Base-by-base conservation (phyloP, 1,139 yeast species). In the Lodderomyces parapsilosis region DNA sequence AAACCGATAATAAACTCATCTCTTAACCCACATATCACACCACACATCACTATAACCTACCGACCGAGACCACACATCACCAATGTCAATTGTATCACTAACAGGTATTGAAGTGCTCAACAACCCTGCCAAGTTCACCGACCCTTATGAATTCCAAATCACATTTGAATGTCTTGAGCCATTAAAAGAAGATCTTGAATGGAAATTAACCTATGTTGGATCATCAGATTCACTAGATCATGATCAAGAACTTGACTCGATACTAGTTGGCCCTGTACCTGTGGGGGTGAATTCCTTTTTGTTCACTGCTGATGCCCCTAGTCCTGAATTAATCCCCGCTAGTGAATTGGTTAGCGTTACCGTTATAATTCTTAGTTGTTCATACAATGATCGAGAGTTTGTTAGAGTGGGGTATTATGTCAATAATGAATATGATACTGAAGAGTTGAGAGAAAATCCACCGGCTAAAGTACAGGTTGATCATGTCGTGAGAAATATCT, bases 341-440 rank as follows among this genome's bases (percentile, higher is more conserved):
- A 84, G 90, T 51, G 99, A 93, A 60, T 76, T 94, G 51, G 97
- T 93, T 17, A 83, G 94, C 54, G 98, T 93, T 39, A 93, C 99
- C 0, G 99, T 93, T 25, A 90, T 93, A 45, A 69, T 93, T 46
- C 74, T 93, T 50, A 87, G 96, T 48, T 93, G 99, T 63, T 85
- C 96, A 0, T 93, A 93, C 60, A 88, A 89, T 42, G 96, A 87
- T 48, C 75, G 94, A 54, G 99, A 93, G 63, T 93, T 93, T 69
- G 99, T 93, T 4, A 74, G 98, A 49, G 99, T 93, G 11, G 99
- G 99, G 0, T 93, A 93, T 66, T 93, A 93, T 59, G 99, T 93
- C 46, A 93, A 93, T 66, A 93, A 93, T 63, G 99, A 93, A 60
- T 93, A 93, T 58, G 97, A 93, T 58, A 74, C 84, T 10, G 98